A percentile compares a stretch with the other conserved stretches of the same genome.
Conservation (phyloP, 768 basidiomycete genomes). For the Lyophyllum shimeji region DNA sequence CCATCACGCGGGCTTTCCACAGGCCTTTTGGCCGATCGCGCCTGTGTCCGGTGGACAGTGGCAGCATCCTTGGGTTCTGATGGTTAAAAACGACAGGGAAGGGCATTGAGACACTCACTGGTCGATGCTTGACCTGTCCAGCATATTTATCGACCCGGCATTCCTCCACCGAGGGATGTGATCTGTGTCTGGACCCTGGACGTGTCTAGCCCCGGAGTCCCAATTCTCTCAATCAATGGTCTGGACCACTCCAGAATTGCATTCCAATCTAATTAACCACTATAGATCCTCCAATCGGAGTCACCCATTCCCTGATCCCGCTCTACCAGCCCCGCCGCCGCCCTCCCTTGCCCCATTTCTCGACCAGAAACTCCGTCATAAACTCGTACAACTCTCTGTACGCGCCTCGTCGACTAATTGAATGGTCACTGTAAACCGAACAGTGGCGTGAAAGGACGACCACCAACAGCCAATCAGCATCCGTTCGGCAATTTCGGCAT, state of each 20-base stretch:
- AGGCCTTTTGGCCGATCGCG: conserved; percentile 38
- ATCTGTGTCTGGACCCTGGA: conserved; percentile 19
- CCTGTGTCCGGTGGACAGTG: conserved; percentile 19
- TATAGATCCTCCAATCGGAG: neutral
- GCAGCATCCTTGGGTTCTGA: conserved; percentile 16
- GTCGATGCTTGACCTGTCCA: conserved; percentile 12
- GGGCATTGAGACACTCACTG: conserved; percentile 22
- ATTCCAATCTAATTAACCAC: neutral
- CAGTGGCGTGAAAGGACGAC: conserved; percentile 7
- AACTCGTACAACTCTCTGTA: conserved; percentile 85
- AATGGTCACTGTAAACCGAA: conserved; percentile 65
- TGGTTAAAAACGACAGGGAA: conserved; percentile 24
- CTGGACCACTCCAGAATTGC: conserved; percentile 15
- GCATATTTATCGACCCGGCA: conserved; percentile 23
- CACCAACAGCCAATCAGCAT: conserved; percentile 17
- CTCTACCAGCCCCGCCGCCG: conserved; percentile 58
- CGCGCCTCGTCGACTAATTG: conserved; percentile 71
- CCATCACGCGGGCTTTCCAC: conserved; percentile 44
- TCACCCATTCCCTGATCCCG: neutral
- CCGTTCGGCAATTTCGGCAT: conserved; percentile 5
- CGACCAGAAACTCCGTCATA: conserved; percentile 79
- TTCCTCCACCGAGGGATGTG: conserved; percentile 9
- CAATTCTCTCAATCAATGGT: conserved; percentile 9
- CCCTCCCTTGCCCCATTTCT: conserved; percentile 92
- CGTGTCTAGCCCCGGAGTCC: conserved; percentile 13